Evolutionary conservation across 371 early-diverging fungal species (phyloP), one percentile per base, ranked within the genome.

Genomic region (Amoeboaphelidium protococcarum): DNA sequence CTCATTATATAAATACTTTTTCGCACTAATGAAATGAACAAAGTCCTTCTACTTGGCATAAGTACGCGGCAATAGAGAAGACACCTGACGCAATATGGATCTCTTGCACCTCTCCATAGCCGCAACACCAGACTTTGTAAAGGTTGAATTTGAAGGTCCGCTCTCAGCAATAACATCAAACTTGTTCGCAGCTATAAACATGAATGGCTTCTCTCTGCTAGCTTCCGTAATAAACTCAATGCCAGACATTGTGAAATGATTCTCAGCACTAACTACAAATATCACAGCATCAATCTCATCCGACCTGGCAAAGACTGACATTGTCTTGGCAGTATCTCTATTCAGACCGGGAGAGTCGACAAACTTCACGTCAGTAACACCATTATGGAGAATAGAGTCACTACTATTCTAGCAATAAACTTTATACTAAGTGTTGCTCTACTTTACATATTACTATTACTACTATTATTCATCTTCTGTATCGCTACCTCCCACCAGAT

Each of bases 261-360:
- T 92, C 58, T 88, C 94, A 19, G 96, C 91, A 56, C 85, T 85
- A 42, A 96, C 90, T 13, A 91, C 86, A 72, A 96, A 95, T 10
- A 96, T 83, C 44, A 96, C 80, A 4, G 90, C 92, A 56, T 96
- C 96, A 56, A 96, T 96, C 57, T 90, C 90, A 55, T 90, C 87
- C 62, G 92, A 91, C 47, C 86, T 78, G 12, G 92, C 81, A 72
- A 92, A 89, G 2, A 92, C 68, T 45, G 84, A 76, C 10, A 82
- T 90, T 22, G 96, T 96, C 60, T 92, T 87, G 55, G 86, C 68
- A 23, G 85, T 80, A 58, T 96, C 94, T 25, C 87, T 80, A 60
- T 96, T 96, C 44, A 96, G 66, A n/a, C 96, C 96, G 6, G 96
- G 96, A 0, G 90, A 88, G 52, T 96, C 96, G 52, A 96, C 91